These are phyloP conservation scores for Saturnispora sanitii DNA, from an alignment of 805 yeast species.

Conservation along the genomic window DNA sequence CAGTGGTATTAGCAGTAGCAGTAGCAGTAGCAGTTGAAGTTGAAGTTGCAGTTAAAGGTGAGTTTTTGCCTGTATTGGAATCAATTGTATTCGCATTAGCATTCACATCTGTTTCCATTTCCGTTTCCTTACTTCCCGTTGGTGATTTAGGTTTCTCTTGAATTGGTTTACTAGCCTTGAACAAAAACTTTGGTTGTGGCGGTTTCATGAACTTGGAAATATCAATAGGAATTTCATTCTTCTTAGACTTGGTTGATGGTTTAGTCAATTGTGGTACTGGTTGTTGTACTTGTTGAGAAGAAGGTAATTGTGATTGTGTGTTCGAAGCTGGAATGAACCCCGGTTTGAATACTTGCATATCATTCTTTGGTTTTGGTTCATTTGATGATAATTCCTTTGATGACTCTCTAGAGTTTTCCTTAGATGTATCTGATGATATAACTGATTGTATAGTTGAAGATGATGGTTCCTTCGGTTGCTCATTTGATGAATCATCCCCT, in stretches of 20 bases:
- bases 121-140: too few species aligned
- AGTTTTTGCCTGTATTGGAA: too few species aligned
- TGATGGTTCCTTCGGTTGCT: too few species aligned
- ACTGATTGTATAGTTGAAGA: neutral
- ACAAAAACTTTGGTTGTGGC: conserved; percentile 6
- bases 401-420: neutral
- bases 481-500: too few species aligned
- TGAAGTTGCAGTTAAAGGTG: too few species aligned
- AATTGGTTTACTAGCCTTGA: neutral
- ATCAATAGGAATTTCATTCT: conserved; percentile 9
- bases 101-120: too few species aligned
- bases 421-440: neutral
- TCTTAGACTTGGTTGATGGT: neutral
- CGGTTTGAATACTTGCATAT: conserved; percentile 7
- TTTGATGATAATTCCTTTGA: conserved; percentile 1
- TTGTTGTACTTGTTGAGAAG: too few species aligned
- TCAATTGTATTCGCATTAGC: too few species aligned
- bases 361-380: neutral
- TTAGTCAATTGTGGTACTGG: too few species aligned
- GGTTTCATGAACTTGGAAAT: conserved; percentile 15
- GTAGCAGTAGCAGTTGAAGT: neutral
- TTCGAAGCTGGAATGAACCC: neutral
- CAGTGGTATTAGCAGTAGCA: neutral
- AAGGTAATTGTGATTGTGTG: too few species aligned
- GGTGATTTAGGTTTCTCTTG: too few species aligned